Base-by-base conservation (phyloP, 2,329 filamentous ascomycete genomes). In the Exophiala lecanii-corni region DNA sequence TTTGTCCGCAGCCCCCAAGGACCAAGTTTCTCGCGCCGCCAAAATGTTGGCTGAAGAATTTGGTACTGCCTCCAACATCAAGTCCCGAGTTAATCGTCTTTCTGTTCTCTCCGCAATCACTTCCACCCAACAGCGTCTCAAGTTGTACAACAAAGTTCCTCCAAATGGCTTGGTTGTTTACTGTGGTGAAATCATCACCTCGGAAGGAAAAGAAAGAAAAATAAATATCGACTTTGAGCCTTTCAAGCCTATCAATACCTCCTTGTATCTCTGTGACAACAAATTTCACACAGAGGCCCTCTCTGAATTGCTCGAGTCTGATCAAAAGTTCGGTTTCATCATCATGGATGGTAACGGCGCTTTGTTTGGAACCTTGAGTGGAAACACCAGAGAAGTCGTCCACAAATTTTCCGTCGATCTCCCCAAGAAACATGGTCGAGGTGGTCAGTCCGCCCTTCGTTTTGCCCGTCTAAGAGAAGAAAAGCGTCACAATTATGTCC, bases 31-130 rank as follows among this genome's bases (percentile, higher is more conserved):
- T 34, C 84, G 89, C 62, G 85, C 87, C 42, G 87, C 92, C 49
- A 97, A 97, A 79, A 98, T 98, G 92, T 85, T 98, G 83, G 94
- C 94, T 75, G 92, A 98, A 96, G 89, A 95, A 86, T 95, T 92
- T 65, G 92, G 92, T 65, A 98, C 92, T 47, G 94, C 92, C 49
- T 96, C 89, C 60, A 98, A 98, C 73, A 98, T 98, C 76, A 98
- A 98, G 72, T 98, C 92, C 47, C 89, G 92, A 64, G 92, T 98
- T 74, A 98, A 98, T 72, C 83, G 92, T 69, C 86, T 97, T 64
- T 98, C 92, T 39, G 92, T 98, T 57, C 76, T 98, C 58, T 97
- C 91, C 26, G 92, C 92, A 67, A 98, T 98, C 62, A 98, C 92
- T 40, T 98, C 92, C 50, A 98, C 92, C 59, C 94, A 98, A 73